A percentile compares a stretch with the other conserved stretches of the same genome.
Conservation (phyloP, 768 basidiomycete genomes). For the Ramaria rubella region DNA sequence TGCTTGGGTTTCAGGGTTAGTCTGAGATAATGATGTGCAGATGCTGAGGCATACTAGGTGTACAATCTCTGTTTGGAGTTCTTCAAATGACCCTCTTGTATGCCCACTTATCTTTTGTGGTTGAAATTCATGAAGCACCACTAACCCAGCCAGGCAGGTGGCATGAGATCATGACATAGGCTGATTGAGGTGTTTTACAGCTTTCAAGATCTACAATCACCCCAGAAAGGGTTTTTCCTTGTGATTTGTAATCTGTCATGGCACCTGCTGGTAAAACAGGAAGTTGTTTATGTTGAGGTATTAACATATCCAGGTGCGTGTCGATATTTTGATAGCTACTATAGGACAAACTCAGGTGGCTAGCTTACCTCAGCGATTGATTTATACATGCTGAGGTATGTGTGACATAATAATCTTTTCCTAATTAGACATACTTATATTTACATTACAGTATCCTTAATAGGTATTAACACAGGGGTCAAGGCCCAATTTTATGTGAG, state of each 20-base stretch:
- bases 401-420: no score
- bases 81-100: not conserved
- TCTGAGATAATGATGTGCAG: not conserved
- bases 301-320: no score
- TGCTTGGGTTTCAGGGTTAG: not conserved
- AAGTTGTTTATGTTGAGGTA: not conserved
- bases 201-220: not conserved
- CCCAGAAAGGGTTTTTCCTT: not conserved
- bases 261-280: not conserved
- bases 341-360: no score
- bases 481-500: no score
- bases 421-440: no score
- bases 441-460: no score
- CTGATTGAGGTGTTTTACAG: not conserved
- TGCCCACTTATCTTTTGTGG: not conserved
- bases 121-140: not conserved
- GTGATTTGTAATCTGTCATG: not conserved
- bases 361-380: no score
- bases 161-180: not conserved
- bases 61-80: not conserved
- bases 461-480: no score
- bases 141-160: not conserved
- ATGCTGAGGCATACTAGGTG: not conserved
- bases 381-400: no score
- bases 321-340: no score